Evolutionary conservation across 208 protist genomes (phyloP).

Genomic region (Zelonia costaricensis): DNA sequence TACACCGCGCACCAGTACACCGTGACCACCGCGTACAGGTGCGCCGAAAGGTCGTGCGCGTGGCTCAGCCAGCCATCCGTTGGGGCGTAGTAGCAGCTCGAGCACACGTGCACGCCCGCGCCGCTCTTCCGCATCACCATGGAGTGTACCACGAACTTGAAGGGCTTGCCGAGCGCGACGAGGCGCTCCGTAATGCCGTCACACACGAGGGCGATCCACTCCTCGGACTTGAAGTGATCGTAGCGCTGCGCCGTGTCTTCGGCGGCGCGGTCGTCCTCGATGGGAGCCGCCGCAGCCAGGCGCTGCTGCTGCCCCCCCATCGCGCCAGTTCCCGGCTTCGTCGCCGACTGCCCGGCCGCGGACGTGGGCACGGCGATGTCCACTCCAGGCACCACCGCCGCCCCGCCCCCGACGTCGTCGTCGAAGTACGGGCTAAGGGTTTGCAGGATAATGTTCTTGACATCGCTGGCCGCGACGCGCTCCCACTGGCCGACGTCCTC

Average conservation of each 20-base stretch:
- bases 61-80: constrained; percentile 84
- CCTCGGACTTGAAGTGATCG: constrained; percentile 70
- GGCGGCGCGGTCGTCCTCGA: constrained; percentile 13
- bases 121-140: constrained; percentile 88
- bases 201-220: constrained; percentile 83
- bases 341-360: neutral
- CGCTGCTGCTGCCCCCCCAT: neutral
- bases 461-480: constrained; percentile 70
- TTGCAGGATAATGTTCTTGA: constrained; percentile 90
- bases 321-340: neutral
- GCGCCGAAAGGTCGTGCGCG: constrained; percentile 82
- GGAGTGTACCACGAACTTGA: constrained; percentile 84
- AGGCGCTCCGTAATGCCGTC: constrained; percentile 83
- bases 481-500: constrained; percentile 31
- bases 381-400: constrained; percentile 8
- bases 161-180: constrained; percentile 75
- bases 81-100: constrained; percentile 79
- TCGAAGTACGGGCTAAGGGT: constrained; percentile 84
- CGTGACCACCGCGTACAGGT: constrained; percentile 81
- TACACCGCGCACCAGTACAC: constrained; percentile 88
- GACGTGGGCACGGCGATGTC: neutral
- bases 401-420: constrained; percentile 59
- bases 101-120: constrained; percentile 85
- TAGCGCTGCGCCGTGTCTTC: constrained; percentile 77
- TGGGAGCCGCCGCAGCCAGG: neutral